These are phyloP conservation scores for Gyromitra esculenta DNA, from an alignment of 2,329 filamentous ascomycete species.

Conservation along the genomic window DNA sequence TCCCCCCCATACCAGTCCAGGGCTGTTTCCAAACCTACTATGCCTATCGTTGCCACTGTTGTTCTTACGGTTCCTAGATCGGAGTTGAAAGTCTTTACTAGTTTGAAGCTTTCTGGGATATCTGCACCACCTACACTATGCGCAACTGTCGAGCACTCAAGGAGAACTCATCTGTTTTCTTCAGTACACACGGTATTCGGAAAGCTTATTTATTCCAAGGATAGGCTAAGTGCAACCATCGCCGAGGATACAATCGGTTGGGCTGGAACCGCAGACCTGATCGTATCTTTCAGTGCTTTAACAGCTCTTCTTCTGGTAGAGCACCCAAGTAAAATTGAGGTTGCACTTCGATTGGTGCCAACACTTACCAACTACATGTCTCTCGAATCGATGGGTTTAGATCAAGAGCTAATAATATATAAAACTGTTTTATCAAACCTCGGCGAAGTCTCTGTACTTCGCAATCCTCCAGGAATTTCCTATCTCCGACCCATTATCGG, in stretches of 20 bases:
- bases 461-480: conserved; percentile 12
- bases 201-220: conserved; percentile 26
- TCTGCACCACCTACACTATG: not conserved
- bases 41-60: conserved; percentile 1
- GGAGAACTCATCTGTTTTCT: not conserved
- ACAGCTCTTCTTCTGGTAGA: conserved; percentile 32
- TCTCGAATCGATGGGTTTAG: not conserved
- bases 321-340: conserved; percentile 6
- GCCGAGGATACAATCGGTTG: conserved; percentile 48
- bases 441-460: conserved; percentile 4
- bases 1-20: not conserved
- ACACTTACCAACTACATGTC: not conserved
- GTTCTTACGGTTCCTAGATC: conserved; percentile 19
- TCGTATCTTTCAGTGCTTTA: conserved; percentile 52
- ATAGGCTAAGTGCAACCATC: conserved; percentile 40
- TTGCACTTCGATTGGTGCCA: conserved; percentile 6
- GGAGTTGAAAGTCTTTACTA: not conserved
- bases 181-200: conserved; percentile 39
- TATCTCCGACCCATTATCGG: not conserved
- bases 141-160: not conserved
- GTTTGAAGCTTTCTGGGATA: not conserved
- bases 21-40: not conserved
- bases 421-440: conserved; percentile 4
- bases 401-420: not conserved
- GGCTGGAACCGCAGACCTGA: conserved; percentile 45